Evolutionary conservation across 805 yeast genomes (phyloP), one percentile per base, ranked within the genome.

Genomic region (Saccharomyces mikatae): DNA sequence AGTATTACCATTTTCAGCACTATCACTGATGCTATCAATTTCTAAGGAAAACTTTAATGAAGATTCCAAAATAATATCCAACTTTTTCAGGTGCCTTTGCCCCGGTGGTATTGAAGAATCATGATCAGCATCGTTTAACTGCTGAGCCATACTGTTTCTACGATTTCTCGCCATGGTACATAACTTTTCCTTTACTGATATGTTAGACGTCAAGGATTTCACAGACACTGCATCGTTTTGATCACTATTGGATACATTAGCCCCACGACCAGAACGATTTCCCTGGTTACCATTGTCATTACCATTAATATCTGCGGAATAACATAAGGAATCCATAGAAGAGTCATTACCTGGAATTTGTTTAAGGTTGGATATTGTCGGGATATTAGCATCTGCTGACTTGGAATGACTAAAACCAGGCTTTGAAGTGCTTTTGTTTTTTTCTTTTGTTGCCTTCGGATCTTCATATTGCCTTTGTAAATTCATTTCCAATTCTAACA

Each of bases 11-110:
- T 56, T 59, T 14, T 53, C 47, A 31, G 57, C 50, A 27, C 53
- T 52, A 26, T 56, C 57, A n/a, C 60, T 54, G 47, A 62, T 55
- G 21, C 56, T 56, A 46, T 67, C 68, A 8, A 68, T 53, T 27
- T 61, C 60, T 31, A 54, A 52, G 3, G 67, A 59, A 48, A 64
- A 63, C 10, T 56, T 52, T 24, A 65, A 28, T 0, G 71, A 64
- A 1, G 61, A 52, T 11, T 61, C 56, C 13, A 66, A 21, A 4
- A 69, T 58, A 10, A 53, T 48, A 46, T 68, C 68, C 9, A 66
- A 27, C 24, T 52, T 53, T 4, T 52, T 44, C 10, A 58, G 27
- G 27, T 49, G 48, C 41, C 56, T 61, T 17, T 55, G 55, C 1
- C 41, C 21, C 2, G 32, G 32, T 1, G 51, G 28, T 26, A 58